phyloP scores from a whole-genome alignment of 441 rosid genomes.

The Monsonia emarginata region DNA sequence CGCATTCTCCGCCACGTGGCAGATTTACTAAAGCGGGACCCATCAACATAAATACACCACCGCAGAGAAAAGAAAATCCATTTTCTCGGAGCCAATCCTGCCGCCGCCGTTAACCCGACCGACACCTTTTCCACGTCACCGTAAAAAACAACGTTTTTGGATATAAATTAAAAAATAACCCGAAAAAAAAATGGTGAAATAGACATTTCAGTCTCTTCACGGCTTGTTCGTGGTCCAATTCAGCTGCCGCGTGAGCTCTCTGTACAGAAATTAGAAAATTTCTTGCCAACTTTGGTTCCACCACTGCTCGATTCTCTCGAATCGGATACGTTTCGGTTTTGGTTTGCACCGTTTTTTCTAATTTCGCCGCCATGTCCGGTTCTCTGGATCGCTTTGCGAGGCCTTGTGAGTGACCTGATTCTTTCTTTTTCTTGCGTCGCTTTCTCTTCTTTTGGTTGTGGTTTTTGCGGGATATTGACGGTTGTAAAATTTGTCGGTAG shows the following conservation, averaged over 20 bases:
- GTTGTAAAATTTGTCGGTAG: neutral
- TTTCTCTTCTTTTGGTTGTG: neutral
- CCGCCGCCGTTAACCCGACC: neutral
- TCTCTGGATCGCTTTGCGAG: slow-evolving; percentile 72
- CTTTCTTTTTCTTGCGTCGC: neutral
- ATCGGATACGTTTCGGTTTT: neutral
- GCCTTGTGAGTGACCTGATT: slow-evolving; percentile 46
- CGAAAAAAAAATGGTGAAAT: neutral
- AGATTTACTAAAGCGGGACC: neutral
- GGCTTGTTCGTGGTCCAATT: no score
- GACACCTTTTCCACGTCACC: neutral
- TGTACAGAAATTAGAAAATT: neutral
- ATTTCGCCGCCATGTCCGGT: slow-evolving; percentile 42
- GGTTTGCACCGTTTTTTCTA: neutral
- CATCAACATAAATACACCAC: neutral
- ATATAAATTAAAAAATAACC: neutral
- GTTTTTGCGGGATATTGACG: neutral
- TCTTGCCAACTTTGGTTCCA: neutral
- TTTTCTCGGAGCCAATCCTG: neutral
- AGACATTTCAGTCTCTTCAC: neutral
- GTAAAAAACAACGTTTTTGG: neutral
- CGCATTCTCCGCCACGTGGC: neutral
- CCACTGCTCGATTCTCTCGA: neutral
- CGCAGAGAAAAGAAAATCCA: neutral
- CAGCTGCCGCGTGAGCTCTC: neutral